Evolutionary conservation across 2,329 filamentous ascomycete species (phyloP).

Genomic region (Apiospora arundinis): DNA sequence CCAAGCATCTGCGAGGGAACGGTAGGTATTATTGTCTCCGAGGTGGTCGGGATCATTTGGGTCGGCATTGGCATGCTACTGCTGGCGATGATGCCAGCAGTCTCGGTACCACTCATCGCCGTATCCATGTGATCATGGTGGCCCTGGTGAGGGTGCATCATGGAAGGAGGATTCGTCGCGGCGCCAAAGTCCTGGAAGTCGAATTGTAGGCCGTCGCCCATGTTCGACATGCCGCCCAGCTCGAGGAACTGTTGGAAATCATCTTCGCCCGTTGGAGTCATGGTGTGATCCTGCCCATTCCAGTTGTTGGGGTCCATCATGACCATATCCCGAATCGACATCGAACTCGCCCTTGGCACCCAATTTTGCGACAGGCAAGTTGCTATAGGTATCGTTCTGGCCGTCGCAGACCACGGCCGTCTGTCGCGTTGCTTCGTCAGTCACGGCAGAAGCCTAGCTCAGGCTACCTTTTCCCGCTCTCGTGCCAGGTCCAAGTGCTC

Average conservation of each 20-base stretch:
- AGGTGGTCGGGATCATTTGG: conserved; percentile 57
- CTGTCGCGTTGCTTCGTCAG: neutral
- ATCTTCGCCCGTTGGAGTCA: conserved; percentile 60
- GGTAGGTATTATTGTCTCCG: conserved; percentile 50
- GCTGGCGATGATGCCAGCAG: conserved; percentile 40
- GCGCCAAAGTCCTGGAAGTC: conserved; percentile 63
- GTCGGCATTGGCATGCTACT: conserved; percentile 48
- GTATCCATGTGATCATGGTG: conserved; percentile 54
- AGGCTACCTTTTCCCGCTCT: neutral
- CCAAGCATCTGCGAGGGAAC: conserved; percentile 54
- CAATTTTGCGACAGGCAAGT: neutral
- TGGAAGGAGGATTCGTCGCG: conserved; percentile 41
- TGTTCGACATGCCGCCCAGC: conserved; percentile 60
- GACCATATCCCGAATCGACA: conserved; percentile 35
- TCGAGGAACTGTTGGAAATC: conserved; percentile 71
- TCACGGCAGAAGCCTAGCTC: neutral
- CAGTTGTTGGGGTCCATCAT: conserved; percentile 62
- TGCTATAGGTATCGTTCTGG: neutral
- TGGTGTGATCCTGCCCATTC: conserved; percentile 62
- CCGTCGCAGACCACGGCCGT: neutral
- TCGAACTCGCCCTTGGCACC: neutral
- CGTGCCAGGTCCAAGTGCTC: neutral
- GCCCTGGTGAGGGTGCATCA: conserved; percentile 45
- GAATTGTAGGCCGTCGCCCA: conserved; percentile 63
- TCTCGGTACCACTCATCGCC: conserved; percentile 54